phyloP scores from a whole-genome alignment of 768 basidiomycete genomes.

The Phaeotremella fagi region DNA sequence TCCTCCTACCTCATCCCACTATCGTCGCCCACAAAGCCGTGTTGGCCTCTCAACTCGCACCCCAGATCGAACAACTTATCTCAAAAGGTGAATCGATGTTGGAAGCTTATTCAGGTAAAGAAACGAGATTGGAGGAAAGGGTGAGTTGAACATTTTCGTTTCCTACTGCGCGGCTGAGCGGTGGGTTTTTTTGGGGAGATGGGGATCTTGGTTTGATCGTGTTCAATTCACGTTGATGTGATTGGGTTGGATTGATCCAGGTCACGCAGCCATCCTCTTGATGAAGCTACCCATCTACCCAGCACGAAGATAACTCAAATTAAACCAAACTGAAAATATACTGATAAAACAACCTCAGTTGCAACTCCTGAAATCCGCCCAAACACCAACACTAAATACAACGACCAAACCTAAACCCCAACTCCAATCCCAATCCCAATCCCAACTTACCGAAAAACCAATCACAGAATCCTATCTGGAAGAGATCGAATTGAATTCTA shows the following conservation, averaged over 20 bases:
- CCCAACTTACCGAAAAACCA: no score
- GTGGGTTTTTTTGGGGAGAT: not conserved
- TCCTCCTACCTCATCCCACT: conserved; percentile 42
- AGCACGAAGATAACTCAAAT: not conserved
- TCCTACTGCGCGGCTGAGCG: not conserved
- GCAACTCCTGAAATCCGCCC: conserved; percentile 27
- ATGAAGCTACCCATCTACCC: no score
- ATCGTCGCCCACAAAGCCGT: conserved; percentile 39
- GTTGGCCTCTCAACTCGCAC: conserved; percentile 34
- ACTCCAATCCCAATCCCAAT: no score
- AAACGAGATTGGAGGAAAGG: conserved; percentile 36
- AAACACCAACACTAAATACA: conserved; percentile 2
- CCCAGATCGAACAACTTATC: conserved; percentile 45
- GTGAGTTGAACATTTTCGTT: conserved; percentile 9
- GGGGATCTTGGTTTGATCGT: no score
- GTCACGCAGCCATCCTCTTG: no score
- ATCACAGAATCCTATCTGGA: no score
- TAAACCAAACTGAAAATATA: not conserved
- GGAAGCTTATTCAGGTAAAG: conserved; percentile 16
- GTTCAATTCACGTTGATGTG: no score
- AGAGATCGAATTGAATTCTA: no score
- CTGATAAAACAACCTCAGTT: conserved; percentile 8
- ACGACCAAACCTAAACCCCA: not conserved
- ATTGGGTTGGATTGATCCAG: no score
- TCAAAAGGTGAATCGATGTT: conserved; percentile 29